phyloP scores from a whole-genome alignment of 495 filamentous ascomycete genomes.

The Neurospora sp. region DNA sequence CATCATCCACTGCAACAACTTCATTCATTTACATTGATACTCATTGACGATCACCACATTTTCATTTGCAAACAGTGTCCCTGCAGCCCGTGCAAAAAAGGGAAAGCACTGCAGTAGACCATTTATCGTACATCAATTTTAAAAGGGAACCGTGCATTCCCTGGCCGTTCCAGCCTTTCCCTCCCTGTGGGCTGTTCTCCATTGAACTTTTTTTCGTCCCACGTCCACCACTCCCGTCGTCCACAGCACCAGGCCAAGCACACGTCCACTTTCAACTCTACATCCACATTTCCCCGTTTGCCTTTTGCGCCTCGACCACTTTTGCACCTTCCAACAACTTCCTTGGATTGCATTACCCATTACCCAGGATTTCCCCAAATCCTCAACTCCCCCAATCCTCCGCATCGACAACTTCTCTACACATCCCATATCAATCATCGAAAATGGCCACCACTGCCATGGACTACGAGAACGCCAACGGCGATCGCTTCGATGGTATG shows the following conservation, averaged over 20 bases:
- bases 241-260: not conserved
- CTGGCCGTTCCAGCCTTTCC: not conserved
- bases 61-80: not conserved
- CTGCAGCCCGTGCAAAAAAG: not conserved
- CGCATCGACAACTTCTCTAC: not conserved
- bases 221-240: not conserved
- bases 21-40: not conserved
- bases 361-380: constrained; percentile 12
- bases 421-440: constrained; percentile 8
- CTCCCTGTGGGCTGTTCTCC: not conserved
- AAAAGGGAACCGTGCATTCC: not conserved
- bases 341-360: not conserved
- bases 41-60: not conserved
- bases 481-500: constrained; percentile 77
- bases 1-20: not conserved
- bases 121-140: not conserved
- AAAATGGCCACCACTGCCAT: constrained; percentile 48
- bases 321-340: not conserved
- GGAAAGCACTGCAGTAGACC: not conserved
- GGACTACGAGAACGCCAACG: constrained; percentile 80
- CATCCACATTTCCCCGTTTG: not conserved
- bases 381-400: not conserved
- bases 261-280: not conserved
- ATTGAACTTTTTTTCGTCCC: not conserved
- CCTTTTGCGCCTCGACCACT: not conserved